Percentiles rank a stretch among this genome's conserved stretches.
Evolutionary conservation across 2,329 filamentous ascomycete species (phyloP).

Genomic region (Calonectria fujianensis): DNA sequence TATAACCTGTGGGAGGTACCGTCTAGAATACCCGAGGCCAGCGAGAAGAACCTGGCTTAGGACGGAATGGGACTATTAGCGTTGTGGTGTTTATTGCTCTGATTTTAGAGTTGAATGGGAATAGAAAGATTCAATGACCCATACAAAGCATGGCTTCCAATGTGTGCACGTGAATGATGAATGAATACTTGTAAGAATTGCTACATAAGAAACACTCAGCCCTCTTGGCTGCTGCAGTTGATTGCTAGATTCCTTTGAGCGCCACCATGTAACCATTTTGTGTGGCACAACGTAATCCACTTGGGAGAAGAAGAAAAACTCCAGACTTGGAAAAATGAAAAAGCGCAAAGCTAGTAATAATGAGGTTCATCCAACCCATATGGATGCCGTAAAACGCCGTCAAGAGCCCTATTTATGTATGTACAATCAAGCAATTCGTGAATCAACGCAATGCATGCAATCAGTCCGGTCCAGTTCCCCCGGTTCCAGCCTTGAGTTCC

Average conservation of each 20-base stretch:
- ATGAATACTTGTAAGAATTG: not conserved
- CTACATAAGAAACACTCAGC: not conserved
- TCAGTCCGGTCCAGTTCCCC: conserved; percentile 31
- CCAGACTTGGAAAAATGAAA: not conserved
- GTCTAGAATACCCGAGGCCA: conserved; percentile 39
- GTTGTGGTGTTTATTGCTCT: conserved; percentile 36
- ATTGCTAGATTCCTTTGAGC: not conserved
- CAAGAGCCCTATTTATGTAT: conserved; percentile 13
- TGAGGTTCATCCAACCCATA: not conserved
- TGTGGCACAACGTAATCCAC: not conserved
- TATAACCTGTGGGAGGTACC: conserved; percentile 44
- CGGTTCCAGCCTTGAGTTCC: conserved; percentile 37
- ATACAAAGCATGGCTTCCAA: no score
- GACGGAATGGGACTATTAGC: conserved; percentile 40
- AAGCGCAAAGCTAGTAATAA: not conserved
- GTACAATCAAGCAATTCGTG: conserved; percentile 16
- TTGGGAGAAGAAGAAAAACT: not conserved
- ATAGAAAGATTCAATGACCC: conserved; percentile 26
- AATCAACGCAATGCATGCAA: conserved; percentile 17
- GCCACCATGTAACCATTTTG: not conserved
- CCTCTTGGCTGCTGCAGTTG: not conserved
- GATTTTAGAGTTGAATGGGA: conserved; percentile 28
- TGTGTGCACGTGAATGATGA: not conserved
- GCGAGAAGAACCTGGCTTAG: conserved; percentile 36
- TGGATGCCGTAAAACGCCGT: conserved; percentile 6